A percentile compares a stretch with the other conserved stretches of the same genome.
Evolutionary conservation across 306 rosid genomes (phyloP).

Genomic region (Quercus suber): DNA sequence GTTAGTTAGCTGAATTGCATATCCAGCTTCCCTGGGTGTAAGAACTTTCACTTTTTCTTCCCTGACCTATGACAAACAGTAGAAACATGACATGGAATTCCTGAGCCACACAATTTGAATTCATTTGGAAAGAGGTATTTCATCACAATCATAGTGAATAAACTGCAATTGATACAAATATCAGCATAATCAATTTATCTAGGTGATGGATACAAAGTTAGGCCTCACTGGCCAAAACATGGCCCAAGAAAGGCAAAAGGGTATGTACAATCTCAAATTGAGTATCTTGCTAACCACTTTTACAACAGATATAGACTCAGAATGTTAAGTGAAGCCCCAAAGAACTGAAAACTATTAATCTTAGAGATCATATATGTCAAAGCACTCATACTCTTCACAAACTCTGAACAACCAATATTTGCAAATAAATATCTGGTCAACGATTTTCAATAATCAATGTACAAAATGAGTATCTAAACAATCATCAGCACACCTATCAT

Average conservation of each 20-base stretch:
- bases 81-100: constrained; percentile 10
- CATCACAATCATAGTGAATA: background rate
- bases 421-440: background rate
- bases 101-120: background rate
- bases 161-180: background rate
- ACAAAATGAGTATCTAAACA: background rate
- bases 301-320: background rate
- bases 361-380: background rate
- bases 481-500: background rate
- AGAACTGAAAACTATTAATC: background rate
- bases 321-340: background rate
- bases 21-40: constrained; percentile 89
- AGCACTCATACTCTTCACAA: background rate
- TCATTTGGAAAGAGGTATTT: background rate
- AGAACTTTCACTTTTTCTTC: constrained; percentile 80
- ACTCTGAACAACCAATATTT: background rate
- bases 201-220: background rate
- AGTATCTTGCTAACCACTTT: background rate
- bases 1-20: constrained; percentile 87
- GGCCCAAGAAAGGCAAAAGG: background rate
- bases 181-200: background rate
- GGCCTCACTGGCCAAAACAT: background rate
- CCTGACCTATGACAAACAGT: constrained; percentile 50
- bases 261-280: background rate
- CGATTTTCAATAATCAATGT: background rate